Conservation (phyloP, 1,284 basidiomycete genomes). For the Cryptococcus sp. region DNA sequence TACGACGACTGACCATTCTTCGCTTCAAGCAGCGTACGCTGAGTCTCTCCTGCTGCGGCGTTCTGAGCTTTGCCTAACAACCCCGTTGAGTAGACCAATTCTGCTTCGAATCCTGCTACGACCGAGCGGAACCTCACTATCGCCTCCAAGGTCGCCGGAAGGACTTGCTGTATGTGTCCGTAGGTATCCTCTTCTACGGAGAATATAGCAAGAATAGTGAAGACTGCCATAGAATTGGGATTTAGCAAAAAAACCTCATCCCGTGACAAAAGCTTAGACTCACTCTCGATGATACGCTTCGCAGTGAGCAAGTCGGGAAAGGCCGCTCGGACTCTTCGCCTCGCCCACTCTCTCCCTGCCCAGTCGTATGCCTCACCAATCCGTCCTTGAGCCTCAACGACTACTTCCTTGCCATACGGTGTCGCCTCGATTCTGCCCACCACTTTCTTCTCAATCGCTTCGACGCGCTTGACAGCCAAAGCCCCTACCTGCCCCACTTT, state of each 20-base stretch:
- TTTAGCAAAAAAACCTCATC: background rate
- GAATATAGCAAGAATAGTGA: constrained; percentile 36
- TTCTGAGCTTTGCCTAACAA: constrained; percentile 17
- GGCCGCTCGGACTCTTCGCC: constrained; percentile 20
- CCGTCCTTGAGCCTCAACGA: constrained; percentile 20
- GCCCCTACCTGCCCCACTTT: constrained; percentile 12
- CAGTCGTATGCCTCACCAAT: constrained; percentile 21
- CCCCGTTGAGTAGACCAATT: constrained; percentile 20
- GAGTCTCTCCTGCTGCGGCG: constrained; percentile 10
- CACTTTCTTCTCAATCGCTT: constrained; percentile 19
- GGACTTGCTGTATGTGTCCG: constrained; percentile 44
- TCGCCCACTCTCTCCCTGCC: constrained; percentile 39
- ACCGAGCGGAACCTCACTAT: constrained; percentile 38
- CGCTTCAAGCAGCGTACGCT: constrained; percentile 7
- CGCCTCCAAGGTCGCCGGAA: constrained; percentile 46
- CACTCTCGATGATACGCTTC: constrained; percentile 41
- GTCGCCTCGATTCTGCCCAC: constrained; percentile 26
- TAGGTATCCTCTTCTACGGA: constrained; percentile 47
- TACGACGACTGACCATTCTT: constrained; percentile 16
- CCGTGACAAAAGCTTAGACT: constrained; percentile 12
- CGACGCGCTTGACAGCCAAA: constrained; percentile 20
- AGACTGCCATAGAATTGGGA: constrained; percentile 19
- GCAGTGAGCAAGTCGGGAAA: constrained; percentile 33
- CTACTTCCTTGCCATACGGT: constrained; percentile 14
- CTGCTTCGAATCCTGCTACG: constrained; percentile 23